Percentiles rank a stretch among this genome's conserved stretches.
phyloP scores from a whole-genome alignment of 1,284 basidiomycete species.

The Fistulinella cinereoalba region DNA sequence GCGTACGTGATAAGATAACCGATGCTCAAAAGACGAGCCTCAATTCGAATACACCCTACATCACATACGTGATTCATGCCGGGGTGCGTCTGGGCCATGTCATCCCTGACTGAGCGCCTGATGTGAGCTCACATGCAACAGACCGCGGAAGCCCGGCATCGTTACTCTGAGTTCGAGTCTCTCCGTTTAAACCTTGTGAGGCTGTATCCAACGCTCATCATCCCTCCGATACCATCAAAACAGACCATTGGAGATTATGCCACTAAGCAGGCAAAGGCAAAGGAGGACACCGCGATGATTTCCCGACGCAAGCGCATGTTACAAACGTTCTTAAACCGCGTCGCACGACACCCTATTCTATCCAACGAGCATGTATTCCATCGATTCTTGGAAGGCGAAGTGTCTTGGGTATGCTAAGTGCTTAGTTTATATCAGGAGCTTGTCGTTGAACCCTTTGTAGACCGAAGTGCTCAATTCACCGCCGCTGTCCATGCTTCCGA shows the following conservation, averaged over 20 bases:
- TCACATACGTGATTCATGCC: conserved; percentile 90
- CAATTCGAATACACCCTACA: conserved; percentile 85
- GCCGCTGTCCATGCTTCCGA: conserved; percentile 86
- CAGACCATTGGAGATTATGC: conserved; percentile 96
- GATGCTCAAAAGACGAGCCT: conserved; percentile 95
- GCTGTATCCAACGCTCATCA: conserved; percentile 94
- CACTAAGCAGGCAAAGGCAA: conserved; percentile 94
- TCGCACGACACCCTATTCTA: conserved; percentile 88
- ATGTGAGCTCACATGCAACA: conserved; percentile 33
- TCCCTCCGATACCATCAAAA: conserved; percentile 97
- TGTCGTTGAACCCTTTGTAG: conserved; percentile 39
- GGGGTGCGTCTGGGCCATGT: conserved; percentile 53
- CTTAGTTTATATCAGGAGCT: background rate
- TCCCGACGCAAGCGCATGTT: conserved; percentile 91
- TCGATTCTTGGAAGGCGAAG: conserved; percentile 92
- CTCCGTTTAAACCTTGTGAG: conserved; percentile 81
- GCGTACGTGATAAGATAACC: conserved; percentile 60
- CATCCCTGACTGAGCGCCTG: conserved; percentile 2
- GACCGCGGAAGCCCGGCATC: conserved; percentile 82
- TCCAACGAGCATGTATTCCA: conserved; percentile 95
- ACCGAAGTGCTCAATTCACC: conserved; percentile 90
- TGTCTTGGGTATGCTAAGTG: conserved; percentile 75
- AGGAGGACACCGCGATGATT: conserved; percentile 93
- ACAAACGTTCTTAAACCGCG: conserved; percentile 90
- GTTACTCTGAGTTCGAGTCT: conserved; percentile 98